Base-by-base conservation (phyloP, 352 stramenopile genomes). In the Phytophthora brassicae region DNA sequence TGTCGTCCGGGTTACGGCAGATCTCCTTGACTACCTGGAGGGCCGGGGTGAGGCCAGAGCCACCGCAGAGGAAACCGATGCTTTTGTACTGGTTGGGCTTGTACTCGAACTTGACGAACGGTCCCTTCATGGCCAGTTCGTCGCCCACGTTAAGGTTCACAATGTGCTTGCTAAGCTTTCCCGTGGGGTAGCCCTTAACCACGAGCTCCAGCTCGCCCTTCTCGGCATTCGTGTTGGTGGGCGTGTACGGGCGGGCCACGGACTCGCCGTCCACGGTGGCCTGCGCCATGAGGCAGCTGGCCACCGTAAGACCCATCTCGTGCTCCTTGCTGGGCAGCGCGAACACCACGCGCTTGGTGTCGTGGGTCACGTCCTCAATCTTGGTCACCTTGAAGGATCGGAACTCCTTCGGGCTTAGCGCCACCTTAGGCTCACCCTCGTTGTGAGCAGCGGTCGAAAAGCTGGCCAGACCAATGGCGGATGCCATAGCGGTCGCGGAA, bases 71-170 rank as follows among this genome's bases (percentile, higher is more conserved):
- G 56, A 95, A 84, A 5, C 79, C 85, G 33, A 96, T 77, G 20
- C 82, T 73, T 66, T 89, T 90, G 64, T 82, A 91, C 51, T 85
- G 69, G 70, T 95, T 95, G 39, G 87, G 70, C 67, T 80, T 81
- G 77, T 96, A 95, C 41, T 78, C 55, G 31, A 97, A 88, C 70
- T 96, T 97, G 48, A 81, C 50, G 56, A 95, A 87, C 19, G 89
- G 89, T 9, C 89, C 89, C 72, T 97, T 97, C 67, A 96, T 85
- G 42, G 85, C 80, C 28, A 97, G 68, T 53, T 72, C 64, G 60
- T 96, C 89, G 29, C 89, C 89, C 22, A 81, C 70, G 47, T 93
- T 75, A 13, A 96, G 70, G 24, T 74, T 60, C 44, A 84, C 69
- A 22, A 97, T 88, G 68, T 96, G 84, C 60, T 86, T 87, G 57